These are phyloP conservation scores for Salvia splendens DNA, from an alignment of 257 asterid species.

Conservation along the genomic window DNA sequence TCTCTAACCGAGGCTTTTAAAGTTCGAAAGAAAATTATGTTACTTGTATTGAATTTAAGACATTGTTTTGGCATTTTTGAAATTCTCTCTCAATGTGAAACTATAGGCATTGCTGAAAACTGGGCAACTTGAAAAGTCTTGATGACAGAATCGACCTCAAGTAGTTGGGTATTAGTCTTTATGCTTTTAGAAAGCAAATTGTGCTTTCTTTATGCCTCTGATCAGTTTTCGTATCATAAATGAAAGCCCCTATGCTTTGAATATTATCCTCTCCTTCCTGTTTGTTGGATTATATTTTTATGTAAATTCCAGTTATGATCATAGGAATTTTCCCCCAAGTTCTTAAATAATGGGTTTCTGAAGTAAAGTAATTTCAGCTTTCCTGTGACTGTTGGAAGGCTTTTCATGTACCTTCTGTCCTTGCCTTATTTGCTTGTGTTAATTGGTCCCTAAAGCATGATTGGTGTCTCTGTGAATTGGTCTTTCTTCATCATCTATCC, in stretches of 20 bases:
- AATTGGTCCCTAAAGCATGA: neutral
- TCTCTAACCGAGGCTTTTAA: neutral
- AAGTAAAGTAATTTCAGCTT: neutral
- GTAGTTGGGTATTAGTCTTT: neutral
- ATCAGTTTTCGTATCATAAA: neutral
- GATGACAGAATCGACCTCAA: neutral
- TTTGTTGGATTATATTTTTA: neutral
- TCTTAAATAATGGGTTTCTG: neutral
- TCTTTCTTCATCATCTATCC: neutral
- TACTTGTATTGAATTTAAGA: neutral
- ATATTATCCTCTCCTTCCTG: neutral
- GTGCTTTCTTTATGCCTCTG: neutral
- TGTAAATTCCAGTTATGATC: neutral
- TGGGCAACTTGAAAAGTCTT: neutral
- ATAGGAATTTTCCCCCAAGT: neutral
- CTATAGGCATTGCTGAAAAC: neutral
- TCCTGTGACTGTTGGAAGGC: neutral
- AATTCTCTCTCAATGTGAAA: slow-evolving; percentile 6
- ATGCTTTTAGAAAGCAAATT: neutral
- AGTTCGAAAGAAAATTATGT: neutral
- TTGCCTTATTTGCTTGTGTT: neutral
- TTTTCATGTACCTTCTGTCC: neutral
- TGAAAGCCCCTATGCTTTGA: neutral
- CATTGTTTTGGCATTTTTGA: neutral
- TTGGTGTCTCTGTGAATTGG: neutral